These are phyloP conservation scores for Microsporum canis DNA, from an alignment of 2,329 filamentous ascomycete genomes.

Conservation along the genomic window DNA sequence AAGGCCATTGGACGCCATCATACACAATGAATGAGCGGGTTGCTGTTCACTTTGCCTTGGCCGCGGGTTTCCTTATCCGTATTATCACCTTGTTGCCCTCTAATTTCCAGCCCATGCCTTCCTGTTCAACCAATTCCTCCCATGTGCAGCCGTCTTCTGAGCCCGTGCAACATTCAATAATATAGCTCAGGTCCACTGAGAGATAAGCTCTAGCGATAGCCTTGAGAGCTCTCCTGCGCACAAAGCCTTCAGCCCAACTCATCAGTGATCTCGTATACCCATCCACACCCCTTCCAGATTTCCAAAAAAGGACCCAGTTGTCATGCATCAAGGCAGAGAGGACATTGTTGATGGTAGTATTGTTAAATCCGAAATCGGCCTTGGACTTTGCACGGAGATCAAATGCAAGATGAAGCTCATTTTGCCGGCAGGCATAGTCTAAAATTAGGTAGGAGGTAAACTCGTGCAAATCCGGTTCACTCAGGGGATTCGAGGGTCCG, in stretches of 20 bases:
- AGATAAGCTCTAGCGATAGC: constrained; percentile 77
- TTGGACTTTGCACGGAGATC: constrained; percentile 45
- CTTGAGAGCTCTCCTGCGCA: constrained; percentile 69
- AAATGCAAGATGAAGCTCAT: constrained; percentile 63
- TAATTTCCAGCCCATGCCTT: constrained; percentile 76
- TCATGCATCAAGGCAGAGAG: constrained; percentile 63
- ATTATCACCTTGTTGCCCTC: constrained; percentile 66
- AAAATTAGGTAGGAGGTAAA: constrained; percentile 71
- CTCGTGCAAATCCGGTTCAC: constrained; percentile 62
- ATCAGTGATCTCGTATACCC: constrained; percentile 69
- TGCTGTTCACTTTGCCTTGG: background rate
- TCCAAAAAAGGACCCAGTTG: constrained; percentile 71
- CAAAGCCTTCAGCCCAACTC: constrained; percentile 64
- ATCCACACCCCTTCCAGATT: constrained; percentile 60
- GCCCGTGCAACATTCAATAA: constrained; percentile 44
- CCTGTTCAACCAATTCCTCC: constrained; percentile 54
- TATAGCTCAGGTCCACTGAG: constrained; percentile 59
- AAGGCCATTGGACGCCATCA: background rate
- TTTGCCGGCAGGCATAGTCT: constrained; percentile 75
- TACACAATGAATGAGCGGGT: background rate
- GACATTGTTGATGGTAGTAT: constrained; percentile 56
- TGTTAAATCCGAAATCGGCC: constrained; percentile 47
- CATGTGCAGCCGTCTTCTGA: constrained; percentile 45
- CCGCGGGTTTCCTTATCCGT: constrained; percentile 28
- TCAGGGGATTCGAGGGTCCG: constrained; percentile 50